Evolutionary conservation across 2,329 filamentous ascomycete species (phyloP).

Genomic region (Plectosphaerella cucumerina): DNA sequence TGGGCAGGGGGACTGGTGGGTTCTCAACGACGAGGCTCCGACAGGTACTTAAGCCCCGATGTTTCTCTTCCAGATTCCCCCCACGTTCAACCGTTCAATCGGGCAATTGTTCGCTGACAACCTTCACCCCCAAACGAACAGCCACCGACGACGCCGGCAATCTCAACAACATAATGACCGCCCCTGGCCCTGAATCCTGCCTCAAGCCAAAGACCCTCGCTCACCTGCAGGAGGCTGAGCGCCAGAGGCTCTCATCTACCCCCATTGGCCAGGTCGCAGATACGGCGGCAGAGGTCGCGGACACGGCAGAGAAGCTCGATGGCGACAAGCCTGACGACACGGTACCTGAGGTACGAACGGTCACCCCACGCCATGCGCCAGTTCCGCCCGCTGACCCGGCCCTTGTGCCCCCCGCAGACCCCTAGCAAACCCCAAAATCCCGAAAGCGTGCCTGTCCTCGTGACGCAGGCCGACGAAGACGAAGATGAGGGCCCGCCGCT

Average conservation of each 20-base stretch:
- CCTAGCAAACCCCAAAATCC: too few species aligned
- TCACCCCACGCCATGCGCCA: too few species aligned
- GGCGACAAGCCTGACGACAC: conserved; percentile 9
- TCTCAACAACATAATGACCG: conserved; percentile 40
- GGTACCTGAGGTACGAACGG: too few species aligned
- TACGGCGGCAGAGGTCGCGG: conserved; percentile 40
- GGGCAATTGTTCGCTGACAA: not conserved
- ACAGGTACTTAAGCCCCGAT: conserved; percentile 42
- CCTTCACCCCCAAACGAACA: conserved; percentile 8
- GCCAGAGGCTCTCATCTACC: conserved; percentile 28
- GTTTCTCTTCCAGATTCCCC: too few species aligned
- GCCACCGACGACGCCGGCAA: conserved; percentile 42
- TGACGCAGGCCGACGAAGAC: conserved; percentile 7
- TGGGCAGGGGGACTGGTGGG: conserved; percentile 65
- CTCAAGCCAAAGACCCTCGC: not conserved
- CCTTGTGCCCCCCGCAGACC: too few species aligned
- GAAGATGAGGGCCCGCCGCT: conserved; percentile 29
- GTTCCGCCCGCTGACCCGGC: too few species aligned
- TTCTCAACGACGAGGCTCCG: conserved; percentile 58
- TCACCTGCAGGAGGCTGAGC: conserved; percentile 17
- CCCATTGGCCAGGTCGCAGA: conserved; percentile 35
- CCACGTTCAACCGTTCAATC: not conserved
- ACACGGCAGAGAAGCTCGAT: conserved; percentile 34
- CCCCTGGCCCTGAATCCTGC: conserved; percentile 9
- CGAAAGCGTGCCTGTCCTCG: too few species aligned